Conservation (phyloP, 192 early-diverging fungal species). For the Rhizoclosmatium sp. region DNA sequence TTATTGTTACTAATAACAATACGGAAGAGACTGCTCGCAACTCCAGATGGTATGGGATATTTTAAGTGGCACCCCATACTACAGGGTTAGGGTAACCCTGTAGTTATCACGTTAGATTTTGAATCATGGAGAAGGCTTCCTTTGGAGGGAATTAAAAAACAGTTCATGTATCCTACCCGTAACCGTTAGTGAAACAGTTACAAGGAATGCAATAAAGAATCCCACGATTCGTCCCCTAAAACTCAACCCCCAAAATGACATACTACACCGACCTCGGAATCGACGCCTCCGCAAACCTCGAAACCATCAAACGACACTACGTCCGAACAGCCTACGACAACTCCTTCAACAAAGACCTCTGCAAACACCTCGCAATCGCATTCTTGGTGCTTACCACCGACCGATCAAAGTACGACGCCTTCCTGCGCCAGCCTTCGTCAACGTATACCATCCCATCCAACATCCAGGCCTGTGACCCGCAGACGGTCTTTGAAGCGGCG, state of each 20-base stretch:
- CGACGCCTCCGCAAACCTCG: background rate
- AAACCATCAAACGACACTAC: slow-evolving; percentile 3
- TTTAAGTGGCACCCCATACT: no score
- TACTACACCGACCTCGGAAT: background rate
- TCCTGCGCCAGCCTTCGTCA: background rate
- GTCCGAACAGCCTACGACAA: background rate
- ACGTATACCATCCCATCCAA: background rate
- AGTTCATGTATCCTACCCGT: no score
- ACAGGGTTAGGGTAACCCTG: no score
- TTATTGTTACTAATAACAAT: no score
- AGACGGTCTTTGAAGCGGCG: background rate
- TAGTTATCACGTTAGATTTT: no score
- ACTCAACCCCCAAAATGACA: background rate
- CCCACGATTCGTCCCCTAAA: no score
- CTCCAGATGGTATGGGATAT: no score
- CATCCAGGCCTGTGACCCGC: background rate
- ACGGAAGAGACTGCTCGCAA: no score
- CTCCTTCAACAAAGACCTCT: background rate
- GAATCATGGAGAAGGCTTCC: no score
- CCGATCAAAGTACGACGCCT: slow-evolving; percentile 5
- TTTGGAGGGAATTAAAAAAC: no score
- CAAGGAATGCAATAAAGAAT: no score
- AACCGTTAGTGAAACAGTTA: no score
- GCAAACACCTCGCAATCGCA: background rate
- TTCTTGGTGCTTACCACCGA: background rate